Base-by-base conservation (phyloP, 2,329 filamentous ascomycete genomes). In the Davidsoniella australis region DNA sequence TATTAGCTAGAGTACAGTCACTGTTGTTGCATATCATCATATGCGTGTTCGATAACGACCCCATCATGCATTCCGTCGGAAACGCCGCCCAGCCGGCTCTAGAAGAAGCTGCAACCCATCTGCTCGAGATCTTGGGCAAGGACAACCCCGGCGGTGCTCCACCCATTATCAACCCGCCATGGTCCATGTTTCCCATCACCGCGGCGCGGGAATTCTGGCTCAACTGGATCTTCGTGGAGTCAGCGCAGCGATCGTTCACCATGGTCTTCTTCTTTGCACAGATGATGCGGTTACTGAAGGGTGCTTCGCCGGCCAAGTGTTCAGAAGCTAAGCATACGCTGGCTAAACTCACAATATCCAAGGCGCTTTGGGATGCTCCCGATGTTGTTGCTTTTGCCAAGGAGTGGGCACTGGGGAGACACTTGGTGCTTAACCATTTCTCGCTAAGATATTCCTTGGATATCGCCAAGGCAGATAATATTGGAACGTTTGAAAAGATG, bases 151-250 rank as follows among this genome's bases (percentile, higher is more conserved):
- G 14, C 18, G 20, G 26, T 24, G 50, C 39, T 33, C n/a, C 40
- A 12, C 12, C n/a, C 39, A 23, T 24, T 7, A 45, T 37, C 23
- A 42, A 18, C 24, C 33, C 26, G 18, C 17, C 44, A 16, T 36
- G 44, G 43, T 20, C 9, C 37, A 42, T 62, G 14, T 60, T 60
- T 50, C 61, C 67, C 0, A 56, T 72, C 3, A 64, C 63, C 8
- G 61, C 64, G 0, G 64, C 66, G 1, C 63, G 62, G 16, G 54
- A 62, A 0, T 70, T 70, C 41, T 78, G 73, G 73, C 57, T 60
- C 6, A 61, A 63, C 1, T 78, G 70, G 69, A 59, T 73, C 2
- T 62, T 75, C 17, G 65, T 72, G 9, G 73, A 78, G 56, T 75
- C 72, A 0, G 62, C 67, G 1, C 65, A 72, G 2, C 68, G 73